These are phyloP conservation scores for Termitomyces sp. DNA, from an alignment of 768 basidiomycete genomes.

Conservation along the genomic window DNA sequence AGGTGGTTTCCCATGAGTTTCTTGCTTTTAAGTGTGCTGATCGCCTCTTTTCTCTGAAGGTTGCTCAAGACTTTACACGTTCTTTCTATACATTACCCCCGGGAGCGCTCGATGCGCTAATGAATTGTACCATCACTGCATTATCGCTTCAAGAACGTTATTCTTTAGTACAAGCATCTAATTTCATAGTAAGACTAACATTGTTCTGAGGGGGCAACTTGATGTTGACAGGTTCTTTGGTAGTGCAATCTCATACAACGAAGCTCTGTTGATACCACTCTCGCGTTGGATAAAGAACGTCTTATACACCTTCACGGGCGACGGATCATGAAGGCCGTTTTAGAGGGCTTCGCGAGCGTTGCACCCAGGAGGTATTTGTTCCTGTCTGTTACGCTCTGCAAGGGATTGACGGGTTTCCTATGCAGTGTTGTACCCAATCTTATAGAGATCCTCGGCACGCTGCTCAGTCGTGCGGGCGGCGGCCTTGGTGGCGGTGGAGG, in stretches of 20 bases:
- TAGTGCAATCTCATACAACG: constrained; percentile 65
- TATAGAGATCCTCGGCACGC: constrained; percentile 69
- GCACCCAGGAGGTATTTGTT: constrained; percentile 50
- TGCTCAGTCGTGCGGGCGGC: constrained; percentile 46
- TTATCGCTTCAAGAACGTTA: constrained; percentile 72
- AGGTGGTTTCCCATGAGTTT: constrained; percentile 16
- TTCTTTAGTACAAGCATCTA: constrained; percentile 74
- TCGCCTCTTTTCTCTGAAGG: constrained; percentile 6
- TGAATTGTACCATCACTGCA: constrained; percentile 59
- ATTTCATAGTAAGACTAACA: constrained; percentile 60
- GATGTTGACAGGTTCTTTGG: not conserved
- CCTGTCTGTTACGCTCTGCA: not conserved
- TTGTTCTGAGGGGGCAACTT: not conserved
- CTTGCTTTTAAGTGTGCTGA: not conserved
- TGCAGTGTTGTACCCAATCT: constrained; percentile 73
- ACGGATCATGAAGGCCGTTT: constrained; percentile 62
- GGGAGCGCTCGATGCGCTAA: constrained; percentile 53
- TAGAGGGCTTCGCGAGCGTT: constrained; percentile 78
- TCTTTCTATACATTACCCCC: constrained; percentile 53
- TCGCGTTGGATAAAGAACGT: constrained; percentile 40
- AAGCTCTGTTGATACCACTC: constrained; percentile 56
- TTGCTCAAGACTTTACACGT: constrained; percentile 48
- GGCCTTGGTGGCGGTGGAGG: constrained; percentile 16
- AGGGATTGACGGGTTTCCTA: not conserved
- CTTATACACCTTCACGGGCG: constrained; percentile 52